Evolutionary conservation across 371 early-diverging fungal species (phyloP).

Genomic region (Mortierella sp.): DNA sequence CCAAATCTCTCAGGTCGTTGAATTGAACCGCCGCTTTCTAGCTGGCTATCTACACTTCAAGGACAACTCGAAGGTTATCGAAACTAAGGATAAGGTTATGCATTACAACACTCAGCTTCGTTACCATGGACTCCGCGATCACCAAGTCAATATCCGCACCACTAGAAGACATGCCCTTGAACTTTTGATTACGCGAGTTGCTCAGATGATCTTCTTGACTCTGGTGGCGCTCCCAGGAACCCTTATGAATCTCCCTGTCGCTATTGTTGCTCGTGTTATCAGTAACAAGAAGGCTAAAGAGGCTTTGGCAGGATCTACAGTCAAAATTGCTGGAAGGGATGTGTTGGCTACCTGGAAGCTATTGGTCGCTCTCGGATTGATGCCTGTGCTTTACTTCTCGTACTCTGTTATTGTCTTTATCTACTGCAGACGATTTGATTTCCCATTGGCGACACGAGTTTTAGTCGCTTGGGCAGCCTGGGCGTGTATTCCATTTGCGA

Average conservation of each 20-base stretch:
- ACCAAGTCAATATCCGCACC: constrained; percentile 91
- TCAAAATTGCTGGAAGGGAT: constrained; percentile 94
- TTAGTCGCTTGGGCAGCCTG: constrained; percentile 54
- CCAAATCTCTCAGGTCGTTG: constrained; percentile 86
- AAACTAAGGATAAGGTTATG: constrained; percentile 78
- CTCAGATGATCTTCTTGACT: constrained; percentile 77
- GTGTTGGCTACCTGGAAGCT: constrained; percentile 98
- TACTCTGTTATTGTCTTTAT: constrained; percentile 75
- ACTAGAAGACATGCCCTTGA: constrained; percentile 80
- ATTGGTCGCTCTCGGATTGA: constrained; percentile 82
- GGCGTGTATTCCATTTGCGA: constrained; percentile 72
- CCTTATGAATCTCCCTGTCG: constrained; percentile 85
- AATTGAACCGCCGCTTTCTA: constrained; percentile 93
- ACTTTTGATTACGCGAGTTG: constrained; percentile 76
- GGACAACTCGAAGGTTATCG: constrained; percentile 85
- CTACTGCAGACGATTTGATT: constrained; percentile 57
- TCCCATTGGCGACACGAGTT: constrained; percentile 29
- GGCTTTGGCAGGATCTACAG: constrained; percentile 89
- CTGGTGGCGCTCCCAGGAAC: constrained; percentile 88
- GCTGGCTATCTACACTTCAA: constrained; percentile 86
- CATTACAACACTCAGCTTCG: constrained; percentile 91
- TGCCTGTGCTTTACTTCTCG: constrained; percentile 81
- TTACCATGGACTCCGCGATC: constrained; percentile 95
- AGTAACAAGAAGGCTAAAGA: constrained; percentile 86
- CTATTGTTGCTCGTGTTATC: constrained; percentile 76